Base-by-base conservation (phyloP, 108 stramenopile species). In the Schizochytrium sp. region DNA sequence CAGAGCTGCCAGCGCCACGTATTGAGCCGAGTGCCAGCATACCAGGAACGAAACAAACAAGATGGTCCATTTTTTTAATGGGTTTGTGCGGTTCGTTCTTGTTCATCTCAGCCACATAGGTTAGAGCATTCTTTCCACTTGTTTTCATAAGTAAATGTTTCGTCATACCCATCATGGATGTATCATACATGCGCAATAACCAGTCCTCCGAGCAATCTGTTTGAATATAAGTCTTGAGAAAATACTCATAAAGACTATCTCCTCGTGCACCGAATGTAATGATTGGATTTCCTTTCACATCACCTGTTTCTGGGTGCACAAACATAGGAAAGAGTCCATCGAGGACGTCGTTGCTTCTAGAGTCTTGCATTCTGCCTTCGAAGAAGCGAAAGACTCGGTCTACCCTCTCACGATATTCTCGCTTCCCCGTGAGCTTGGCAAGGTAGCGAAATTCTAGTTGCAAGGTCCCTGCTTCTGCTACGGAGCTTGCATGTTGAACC, bases 21-120 rank as follows among this genome's bases (percentile, higher is more conserved):
- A 83, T 38, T 15, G 88, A 55, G 2, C 94, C 93, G 28, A 94
- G 87, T 15, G 94, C 92, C 3, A 94, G 40, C 57, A 90, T 91
- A 49, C 95, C 98, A 12, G 96, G 97, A 92, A 98, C 94, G 91
- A 98, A 98, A 89, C 98, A 99, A 3, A 94, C 97, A 47, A 98
- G 91, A 89, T 98, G 98, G 88, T 97, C 97, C 95, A 97, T 96
- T 88, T 98, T 97, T 46, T 93, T 92, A 73, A 94, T 91, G 76
- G 95, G 46, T 12, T 83, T 50, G 5, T 5, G 10, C 45, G 53
- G 47, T 10, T 61, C 69, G 0, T 91, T 89, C 45, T 58, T 15
- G 0, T 55, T 58, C 40, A 88, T 4, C 73, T 92, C 92, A 46
- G 91, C 91, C 8, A 93, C 50, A 53, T 90, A 94, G 12, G 91